Evolutionary conservation across 148 eudicot species (phyloP), one percentile per base, ranked within the genome.

Genomic region (Arbutus unedo): DNA sequence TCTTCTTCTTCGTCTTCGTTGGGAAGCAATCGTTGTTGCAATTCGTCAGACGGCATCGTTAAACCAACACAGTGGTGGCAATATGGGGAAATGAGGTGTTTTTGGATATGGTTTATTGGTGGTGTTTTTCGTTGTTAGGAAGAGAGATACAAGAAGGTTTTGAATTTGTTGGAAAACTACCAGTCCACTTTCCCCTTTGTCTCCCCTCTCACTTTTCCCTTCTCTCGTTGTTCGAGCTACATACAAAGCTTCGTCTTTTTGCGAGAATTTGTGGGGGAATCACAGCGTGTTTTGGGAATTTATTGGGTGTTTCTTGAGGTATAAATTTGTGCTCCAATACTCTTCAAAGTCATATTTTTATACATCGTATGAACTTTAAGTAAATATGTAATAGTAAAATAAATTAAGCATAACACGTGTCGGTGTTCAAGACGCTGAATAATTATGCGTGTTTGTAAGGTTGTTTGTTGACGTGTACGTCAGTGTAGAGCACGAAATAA

Each of bases 21-120:
- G 45, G 2, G 44, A 31, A 88, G 87, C 23, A 81, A 62, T 25
- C 4, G 82, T 3, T 66, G 84, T 6, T 78, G 83, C 16, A 76
- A 18, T 57, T 78, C 83, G 31, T 25, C 16, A 10, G 23, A 55
- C 25, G 83, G 72, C 87, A 84, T 84, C 43, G 43, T 62, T 49
- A 0, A 53, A 62, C 38, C 38, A 31, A 31, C 38, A 41, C 41
- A 38, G 71, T 11, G 71, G 16, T 25, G 71, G 71, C 6, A 21
- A 66, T 66, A 23, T 25, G n/a, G 0, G 31, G 55, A 10, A 49
- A 45, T 25, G 47, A 11, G 38, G 2, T 14, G 62, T 11, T 2
- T 54, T 4, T 15, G 43, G 6, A 3, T 50, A 4, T 51, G 60
- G 62, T 13, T 53, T 25, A 19, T 74, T 71, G 13, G 10, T 50